Conservation (phyloP, 768 basidiomycete species). For the Kwoniella dendrophila region DNA sequence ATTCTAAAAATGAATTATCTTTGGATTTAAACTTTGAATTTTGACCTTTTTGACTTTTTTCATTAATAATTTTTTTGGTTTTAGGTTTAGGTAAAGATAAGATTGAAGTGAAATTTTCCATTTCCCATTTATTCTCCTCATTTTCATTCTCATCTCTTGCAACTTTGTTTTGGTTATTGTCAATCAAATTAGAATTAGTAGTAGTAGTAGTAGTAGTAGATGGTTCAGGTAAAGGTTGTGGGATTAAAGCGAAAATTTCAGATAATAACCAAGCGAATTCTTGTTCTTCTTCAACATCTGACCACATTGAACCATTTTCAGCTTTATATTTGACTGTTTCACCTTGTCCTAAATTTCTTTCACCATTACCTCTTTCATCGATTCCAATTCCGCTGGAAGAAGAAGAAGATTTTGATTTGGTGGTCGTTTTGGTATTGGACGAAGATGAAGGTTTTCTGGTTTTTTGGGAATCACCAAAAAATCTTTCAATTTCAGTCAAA, state of each 20-base stretch:
- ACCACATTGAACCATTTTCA: constrained; percentile 41
- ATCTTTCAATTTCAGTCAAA: constrained; percentile 40
- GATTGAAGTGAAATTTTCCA: constrained; percentile 40
- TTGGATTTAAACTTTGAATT: no score
- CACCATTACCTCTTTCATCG: constrained; percentile 10
- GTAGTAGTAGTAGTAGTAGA: no score
- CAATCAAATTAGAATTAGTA: no score
- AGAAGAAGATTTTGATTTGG: not conserved
- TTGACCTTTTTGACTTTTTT: not conserved
- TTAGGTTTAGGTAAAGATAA: constrained; percentile 28
- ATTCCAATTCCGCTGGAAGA: not conserved
- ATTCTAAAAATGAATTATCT: constrained; percentile 19
- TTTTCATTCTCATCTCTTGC: not conserved
- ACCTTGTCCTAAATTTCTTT: constrained; percentile 24
- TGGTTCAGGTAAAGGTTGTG: constrained; percentile 11
- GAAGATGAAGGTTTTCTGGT: not conserved
- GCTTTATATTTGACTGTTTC: constrained; percentile 22
- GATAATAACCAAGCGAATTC: constrained; percentile 51
- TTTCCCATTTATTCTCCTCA: constrained; percentile 32
- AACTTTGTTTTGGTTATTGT: not conserved
- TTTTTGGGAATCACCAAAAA: constrained; percentile 42
- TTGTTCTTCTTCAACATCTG: constrained; percentile 50
- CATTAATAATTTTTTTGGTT: not conserved
- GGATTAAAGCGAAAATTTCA: constrained; percentile 20
- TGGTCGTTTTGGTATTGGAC: not conserved